Evolutionary conservation across 2,329 filamentous ascomycete genomes (phyloP).

Genomic region (Fusarium sp.): DNA sequence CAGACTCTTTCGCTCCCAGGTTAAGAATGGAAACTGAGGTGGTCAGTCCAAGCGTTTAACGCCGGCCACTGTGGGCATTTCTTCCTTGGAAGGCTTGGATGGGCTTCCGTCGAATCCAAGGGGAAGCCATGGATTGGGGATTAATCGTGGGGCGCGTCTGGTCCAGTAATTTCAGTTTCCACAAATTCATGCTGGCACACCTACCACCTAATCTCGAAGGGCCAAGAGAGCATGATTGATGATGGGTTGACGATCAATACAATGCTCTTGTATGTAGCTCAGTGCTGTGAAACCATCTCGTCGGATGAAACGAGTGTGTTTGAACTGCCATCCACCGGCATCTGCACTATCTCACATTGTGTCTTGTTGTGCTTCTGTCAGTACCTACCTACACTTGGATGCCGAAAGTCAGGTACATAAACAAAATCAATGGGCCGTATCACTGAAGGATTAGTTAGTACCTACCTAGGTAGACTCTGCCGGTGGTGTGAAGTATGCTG

Average conservation of each 20-base stretch:
- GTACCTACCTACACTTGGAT: neutral
- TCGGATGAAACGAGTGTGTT: neutral
- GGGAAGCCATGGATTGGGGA: constrained; percentile 33
- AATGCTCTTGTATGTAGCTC: neutral
- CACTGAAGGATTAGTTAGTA: neutral
- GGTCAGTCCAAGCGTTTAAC: constrained; percentile 15
- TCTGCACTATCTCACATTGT: neutral
- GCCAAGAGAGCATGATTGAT: constrained; percentile 6
- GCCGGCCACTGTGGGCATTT: constrained; percentile 6
- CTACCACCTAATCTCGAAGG: constrained; percentile 3
- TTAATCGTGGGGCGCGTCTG: constrained; percentile 37
- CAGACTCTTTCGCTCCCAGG: neutral
- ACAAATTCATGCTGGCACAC: constrained; percentile 5
- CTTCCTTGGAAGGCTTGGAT: constrained; percentile 28
- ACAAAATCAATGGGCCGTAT: neutral
- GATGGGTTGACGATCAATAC: constrained; percentile 9
- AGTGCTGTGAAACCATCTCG: neutral
- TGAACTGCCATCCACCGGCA: neutral
- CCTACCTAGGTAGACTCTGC: neutral
- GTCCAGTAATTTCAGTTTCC: constrained; percentile 39
- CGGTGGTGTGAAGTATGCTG: neutral
- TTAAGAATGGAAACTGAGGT: neutral
- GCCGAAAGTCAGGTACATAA: neutral
- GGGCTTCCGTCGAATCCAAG: constrained; percentile 12
- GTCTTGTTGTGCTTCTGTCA: neutral